Conservation (phyloP, 495 filamentous ascomycete genomes). For the Penicillium cataractarum region DNA sequence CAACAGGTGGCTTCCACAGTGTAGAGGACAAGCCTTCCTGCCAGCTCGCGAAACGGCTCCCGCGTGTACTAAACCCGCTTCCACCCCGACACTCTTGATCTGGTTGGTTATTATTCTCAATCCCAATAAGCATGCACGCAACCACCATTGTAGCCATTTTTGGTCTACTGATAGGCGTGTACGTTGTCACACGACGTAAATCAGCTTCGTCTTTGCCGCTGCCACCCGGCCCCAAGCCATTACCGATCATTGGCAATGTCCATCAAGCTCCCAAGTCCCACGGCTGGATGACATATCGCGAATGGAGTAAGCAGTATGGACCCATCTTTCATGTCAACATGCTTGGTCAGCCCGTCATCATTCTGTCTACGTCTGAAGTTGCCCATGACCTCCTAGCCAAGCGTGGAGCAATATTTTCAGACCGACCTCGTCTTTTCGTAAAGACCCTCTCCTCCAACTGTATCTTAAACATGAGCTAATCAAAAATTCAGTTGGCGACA, state of each 20-base stretch:
- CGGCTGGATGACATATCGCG: conserved; percentile 62
- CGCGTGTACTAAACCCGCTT: background rate
- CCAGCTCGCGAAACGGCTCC: background rate
- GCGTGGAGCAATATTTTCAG: conserved; percentile 17
- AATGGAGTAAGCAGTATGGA: conserved; percentile 48
- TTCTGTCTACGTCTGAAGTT: conserved; percentile 30
- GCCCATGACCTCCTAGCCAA: conserved; percentile 37
- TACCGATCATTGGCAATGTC: conserved; percentile 61
- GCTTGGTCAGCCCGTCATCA: conserved; percentile 30
- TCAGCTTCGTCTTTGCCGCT: conserved; percentile 25
- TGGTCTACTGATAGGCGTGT: background rate
- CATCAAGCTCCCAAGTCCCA: conserved; percentile 53
- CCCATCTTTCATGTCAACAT: conserved; percentile 39
- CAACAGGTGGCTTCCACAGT: too few species aligned
- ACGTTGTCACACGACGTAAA: background rate
- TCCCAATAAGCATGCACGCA: background rate
- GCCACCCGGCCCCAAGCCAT: conserved; percentile 59
- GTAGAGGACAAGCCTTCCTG: background rate
- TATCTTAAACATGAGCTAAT: background rate
- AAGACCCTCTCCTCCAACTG: background rate
- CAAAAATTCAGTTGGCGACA: conserved; percentile 18
- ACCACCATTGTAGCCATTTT: background rate
- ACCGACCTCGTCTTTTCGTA: conserved; percentile 11
- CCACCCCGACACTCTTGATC: background rate
- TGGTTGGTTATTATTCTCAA: background rate